Percentiles rank a stretch among this genome's conserved stretches.
Conservation (phyloP, 1,284 basidiomycete species). For the Ustilago lituana region DNA sequence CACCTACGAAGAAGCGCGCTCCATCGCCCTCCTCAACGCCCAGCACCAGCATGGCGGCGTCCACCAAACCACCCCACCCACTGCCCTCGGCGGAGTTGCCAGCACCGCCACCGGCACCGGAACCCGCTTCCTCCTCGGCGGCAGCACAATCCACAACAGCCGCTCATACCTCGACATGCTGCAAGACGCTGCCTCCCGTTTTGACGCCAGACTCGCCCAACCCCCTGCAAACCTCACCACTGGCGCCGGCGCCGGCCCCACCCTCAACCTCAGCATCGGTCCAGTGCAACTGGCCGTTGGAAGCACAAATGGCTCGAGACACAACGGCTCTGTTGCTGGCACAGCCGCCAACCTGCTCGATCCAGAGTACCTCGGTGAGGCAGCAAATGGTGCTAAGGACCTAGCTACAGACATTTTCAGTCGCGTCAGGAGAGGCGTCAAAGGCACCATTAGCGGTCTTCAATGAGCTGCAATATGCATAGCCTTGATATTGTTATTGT, state of each 20-base stretch:
- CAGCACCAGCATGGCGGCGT: slow-evolving; percentile 37
- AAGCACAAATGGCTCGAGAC: slow-evolving; percentile 17
- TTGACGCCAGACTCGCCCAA: slow-evolving; percentile 49
- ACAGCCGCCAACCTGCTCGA: slow-evolving; percentile 32
- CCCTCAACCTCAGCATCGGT: slow-evolving; percentile 57
- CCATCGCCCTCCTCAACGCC: slow-evolving; percentile 58
- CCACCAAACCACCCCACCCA: slow-evolving; percentile 14
- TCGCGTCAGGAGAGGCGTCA: slow-evolving; percentile 52
- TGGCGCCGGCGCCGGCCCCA: slow-evolving; percentile 31
- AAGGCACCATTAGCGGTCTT: slow-evolving; percentile 43
- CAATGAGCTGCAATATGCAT: too few species aligned
- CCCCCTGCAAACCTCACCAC: slow-evolving; percentile 44
- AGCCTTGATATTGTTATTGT: too few species aligned
- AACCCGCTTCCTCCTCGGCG: slow-evolving; percentile 61
- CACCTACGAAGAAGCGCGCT: slow-evolving; percentile 65
- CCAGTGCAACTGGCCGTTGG: slow-evolving; percentile 56
- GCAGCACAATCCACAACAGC: slow-evolving; percentile 61
- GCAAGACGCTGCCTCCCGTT: slow-evolving; percentile 59
- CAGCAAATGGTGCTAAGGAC: slow-evolving; percentile 57
- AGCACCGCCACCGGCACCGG: slow-evolving; percentile 48
- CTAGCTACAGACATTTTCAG: slow-evolving; percentile 60
- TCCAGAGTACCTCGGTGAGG: slow-evolving; percentile 54
- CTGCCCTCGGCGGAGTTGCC: slow-evolving; percentile 23
- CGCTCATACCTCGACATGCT: slow-evolving; percentile 60
- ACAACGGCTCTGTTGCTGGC: slow-evolving; percentile 17